Percentiles rank a stretch among this genome's conserved stretches.
These are phyloP conservation scores for Colletotrichum lini DNA, from an alignment of 2,329 filamentous ascomycete species.

Conservation along the genomic window DNA sequence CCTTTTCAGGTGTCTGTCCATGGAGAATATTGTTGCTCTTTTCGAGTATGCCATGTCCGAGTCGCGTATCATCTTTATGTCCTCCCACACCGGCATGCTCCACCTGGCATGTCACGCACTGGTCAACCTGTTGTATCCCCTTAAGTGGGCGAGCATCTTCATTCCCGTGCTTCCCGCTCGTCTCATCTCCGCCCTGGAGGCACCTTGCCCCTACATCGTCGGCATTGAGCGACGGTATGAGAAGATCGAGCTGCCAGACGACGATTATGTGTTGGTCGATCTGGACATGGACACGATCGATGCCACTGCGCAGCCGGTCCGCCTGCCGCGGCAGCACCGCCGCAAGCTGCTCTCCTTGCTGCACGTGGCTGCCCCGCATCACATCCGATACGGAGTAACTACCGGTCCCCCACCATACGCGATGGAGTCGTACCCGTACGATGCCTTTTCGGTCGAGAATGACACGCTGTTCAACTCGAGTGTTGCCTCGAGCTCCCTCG, in stretches of 20 bases:
- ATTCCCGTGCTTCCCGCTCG: constrained; percentile 92
- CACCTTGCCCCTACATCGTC: constrained; percentile 96
- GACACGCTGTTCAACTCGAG: constrained; percentile 82
- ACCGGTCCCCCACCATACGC: constrained; percentile 94
- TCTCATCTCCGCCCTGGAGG: constrained; percentile 90
- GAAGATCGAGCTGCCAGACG: constrained; percentile 86
- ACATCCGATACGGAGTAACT: constrained; percentile 86
- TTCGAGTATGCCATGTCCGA: constrained; percentile 95
- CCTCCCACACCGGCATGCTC: constrained; percentile 96
- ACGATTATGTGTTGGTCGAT: constrained; percentile 96
- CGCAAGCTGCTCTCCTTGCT: constrained; percentile 90
- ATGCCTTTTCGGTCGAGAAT: constrained; percentile 91
- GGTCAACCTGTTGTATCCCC: constrained; percentile 86
- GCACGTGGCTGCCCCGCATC: constrained; percentile 91
- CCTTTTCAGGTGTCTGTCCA: constrained; percentile 88
- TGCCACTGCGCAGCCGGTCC: constrained; percentile 81
- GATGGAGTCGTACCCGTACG: constrained; percentile 91
- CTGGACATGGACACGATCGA: constrained; percentile 93
- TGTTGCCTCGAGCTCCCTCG: constrained; percentile 79
- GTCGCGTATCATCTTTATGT: constrained; percentile 95
- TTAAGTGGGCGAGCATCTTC: constrained; percentile 94
- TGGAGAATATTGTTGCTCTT: constrained; percentile 91
- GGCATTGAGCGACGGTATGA: constrained; percentile 95
- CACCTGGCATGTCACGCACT: constrained; percentile 93
- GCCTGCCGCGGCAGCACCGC: constrained; percentile 88